These are phyloP conservation scores for Trifolium subterraneum DNA, from an alignment of 306 rosid species.

Conservation along the genomic window DNA sequence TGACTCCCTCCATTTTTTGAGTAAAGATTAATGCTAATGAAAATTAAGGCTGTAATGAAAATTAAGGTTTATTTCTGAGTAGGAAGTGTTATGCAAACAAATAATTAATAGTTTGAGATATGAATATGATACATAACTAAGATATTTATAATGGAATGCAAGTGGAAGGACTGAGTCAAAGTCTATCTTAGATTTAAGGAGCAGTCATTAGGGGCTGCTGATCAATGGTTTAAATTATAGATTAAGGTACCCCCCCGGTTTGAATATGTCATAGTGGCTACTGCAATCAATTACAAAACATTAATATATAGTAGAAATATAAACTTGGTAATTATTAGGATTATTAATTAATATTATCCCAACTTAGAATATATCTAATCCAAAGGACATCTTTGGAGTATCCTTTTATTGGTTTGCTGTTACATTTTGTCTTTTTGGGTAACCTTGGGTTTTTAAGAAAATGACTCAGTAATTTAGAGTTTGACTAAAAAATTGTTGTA, in stretches of 20 bases:
- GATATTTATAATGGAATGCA: background rate
- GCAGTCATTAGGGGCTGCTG: background rate
- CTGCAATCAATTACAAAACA: background rate
- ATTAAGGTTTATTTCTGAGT: background rate
- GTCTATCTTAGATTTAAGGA: background rate
- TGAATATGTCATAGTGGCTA: background rate
- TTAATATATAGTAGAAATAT: no score
- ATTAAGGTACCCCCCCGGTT: background rate
- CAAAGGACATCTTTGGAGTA: no score
- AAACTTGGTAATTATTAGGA: background rate
- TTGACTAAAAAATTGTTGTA: no score
- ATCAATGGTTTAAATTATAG: background rate
- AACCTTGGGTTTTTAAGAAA: no score
- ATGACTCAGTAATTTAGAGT: no score
- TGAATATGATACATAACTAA: background rate
- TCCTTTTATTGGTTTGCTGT: no score
- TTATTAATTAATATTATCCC: no score
- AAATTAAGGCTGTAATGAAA: background rate
- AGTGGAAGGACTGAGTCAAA: background rate
- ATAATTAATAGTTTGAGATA: background rate
- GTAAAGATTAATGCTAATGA: background rate
- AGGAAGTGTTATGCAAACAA: background rate
- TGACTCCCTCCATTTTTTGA: constrained; percentile 27
- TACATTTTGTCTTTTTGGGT: no score
- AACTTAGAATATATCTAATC: no score